Evolutionary conservation across 352 stramenopile species (phyloP).

Genomic region (Pythium scleroteichum): DNA sequence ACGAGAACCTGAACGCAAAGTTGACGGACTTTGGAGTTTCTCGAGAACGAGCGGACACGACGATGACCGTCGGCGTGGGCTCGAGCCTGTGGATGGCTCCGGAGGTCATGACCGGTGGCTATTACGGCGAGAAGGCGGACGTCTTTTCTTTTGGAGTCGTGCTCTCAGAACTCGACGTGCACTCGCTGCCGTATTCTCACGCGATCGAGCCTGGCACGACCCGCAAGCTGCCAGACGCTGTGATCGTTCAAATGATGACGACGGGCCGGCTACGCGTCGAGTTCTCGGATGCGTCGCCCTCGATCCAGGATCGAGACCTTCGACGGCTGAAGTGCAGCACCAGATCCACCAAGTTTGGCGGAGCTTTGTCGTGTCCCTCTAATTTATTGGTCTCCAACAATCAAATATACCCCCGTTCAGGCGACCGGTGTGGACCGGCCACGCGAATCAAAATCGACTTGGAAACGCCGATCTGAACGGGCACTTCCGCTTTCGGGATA

Average conservation of each 20-base stretch:
- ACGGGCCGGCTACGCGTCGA: constrained; percentile 7
- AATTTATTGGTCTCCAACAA: no score
- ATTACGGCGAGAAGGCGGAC: constrained; percentile 33
- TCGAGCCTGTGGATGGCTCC: constrained; percentile 36
- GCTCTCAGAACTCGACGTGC: constrained; percentile 31
- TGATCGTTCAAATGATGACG: constrained; percentile 8
- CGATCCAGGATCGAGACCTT: constrained; percentile 7
- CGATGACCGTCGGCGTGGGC: constrained; percentile 18
- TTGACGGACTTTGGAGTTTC: constrained; percentile 30
- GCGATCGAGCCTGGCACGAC: no score
- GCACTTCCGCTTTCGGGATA: no score
- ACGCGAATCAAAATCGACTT: no score
- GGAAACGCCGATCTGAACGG: no score
- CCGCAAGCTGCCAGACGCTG: constrained; percentile 8
- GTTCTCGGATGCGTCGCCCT: constrained; percentile 16
- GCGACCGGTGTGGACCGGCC: no score
- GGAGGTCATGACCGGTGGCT: constrained; percentile 35
- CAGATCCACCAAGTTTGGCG: not conserved
- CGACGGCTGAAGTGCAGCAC: constrained; percentile 4
- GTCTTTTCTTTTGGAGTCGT: constrained; percentile 39
- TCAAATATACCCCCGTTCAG: no score
- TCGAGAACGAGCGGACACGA: not conserved
- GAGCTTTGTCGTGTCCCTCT: no score
- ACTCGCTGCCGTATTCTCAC: constrained; percentile 21
- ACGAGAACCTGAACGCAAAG: constrained; percentile 28